Base-by-base conservation (phyloP, 106 monocot genomes). In the Dendrobium nobile region DNA sequence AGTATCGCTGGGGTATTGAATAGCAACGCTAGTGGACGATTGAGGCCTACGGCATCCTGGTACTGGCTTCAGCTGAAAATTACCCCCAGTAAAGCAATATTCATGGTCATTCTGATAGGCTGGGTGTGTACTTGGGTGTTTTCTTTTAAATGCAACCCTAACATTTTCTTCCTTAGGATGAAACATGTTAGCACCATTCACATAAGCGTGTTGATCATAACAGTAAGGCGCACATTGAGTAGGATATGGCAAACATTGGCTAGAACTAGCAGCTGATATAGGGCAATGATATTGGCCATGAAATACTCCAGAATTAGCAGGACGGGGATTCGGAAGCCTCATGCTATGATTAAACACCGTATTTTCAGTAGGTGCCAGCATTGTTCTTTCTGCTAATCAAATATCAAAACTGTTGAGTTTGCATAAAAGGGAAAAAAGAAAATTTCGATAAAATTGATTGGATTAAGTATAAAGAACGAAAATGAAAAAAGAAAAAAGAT, bases 281-380 rank as follows among this genome's bases (percentile, higher is more conserved):
- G 76, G 26, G 18, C 26, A 7, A 37, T 47, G 26, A 48, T 76
- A 27, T 27, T 26, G 76, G 20, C 47, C 47, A 48, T 76, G 47
- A 26, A 47, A 47, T 76, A 48, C 24, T 76, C 76, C 48, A 76
- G 47, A 76, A 76, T 76, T 76, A 76, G 74, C 11, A n/a, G 74
- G 8, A 74, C n/a, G 41, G 43, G 4, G 74, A 74, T 44, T 74
- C 20, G 74, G 74, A 74, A 74, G 43, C 74, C 43, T 44, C 74
- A 42, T n/a, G 20, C 10, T 22, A 19, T 42, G 20, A 74, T 48
- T 76, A 26, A 76, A 74, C 22, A 44, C 7, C 5, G 20, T 74
- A 8, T 43, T 76, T 9, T 76, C 24, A 27, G 24, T 41, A 24
- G 76, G 76, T 15, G 27, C 26, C 45, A 76, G 26, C 45, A 76